Percentiles rank a stretch among this genome's conserved stretches.
These are phyloP conservation scores for Pseudocercospora musae DNA, from an alignment of 2,329 filamentous ascomycete genomes.

Conservation along the genomic window DNA sequence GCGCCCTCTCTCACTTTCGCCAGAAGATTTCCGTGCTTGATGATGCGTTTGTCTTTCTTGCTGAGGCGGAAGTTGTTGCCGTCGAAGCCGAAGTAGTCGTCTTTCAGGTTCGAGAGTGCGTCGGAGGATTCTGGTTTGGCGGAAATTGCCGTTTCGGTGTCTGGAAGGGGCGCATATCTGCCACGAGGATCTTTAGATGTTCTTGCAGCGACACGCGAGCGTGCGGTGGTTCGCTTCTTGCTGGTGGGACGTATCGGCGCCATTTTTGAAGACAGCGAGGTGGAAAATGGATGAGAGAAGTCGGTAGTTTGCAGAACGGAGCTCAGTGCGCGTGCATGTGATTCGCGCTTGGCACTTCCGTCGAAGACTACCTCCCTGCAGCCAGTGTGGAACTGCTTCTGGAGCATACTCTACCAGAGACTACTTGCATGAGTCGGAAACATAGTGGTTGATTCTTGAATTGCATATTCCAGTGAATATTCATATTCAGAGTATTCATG, in stretches of 20 bases:
- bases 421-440: no score
- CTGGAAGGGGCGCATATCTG: slow-evolving; percentile 24
- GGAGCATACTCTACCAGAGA: no score
- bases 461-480: no score
- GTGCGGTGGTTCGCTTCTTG: slow-evolving; percentile 10
- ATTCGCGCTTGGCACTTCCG: neutral
- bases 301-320: neutral
- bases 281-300: neutral
- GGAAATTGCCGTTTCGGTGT: neutral
- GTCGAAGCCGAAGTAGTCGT: slow-evolving; percentile 8
- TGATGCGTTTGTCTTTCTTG: slow-evolving; percentile 79
- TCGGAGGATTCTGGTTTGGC: slow-evolving; percentile 3
- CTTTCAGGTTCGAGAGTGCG: slow-evolving; percentile 8
- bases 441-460: no score
- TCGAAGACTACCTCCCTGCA: no score
- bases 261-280: slow-evolving; percentile 9
- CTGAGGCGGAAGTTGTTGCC: slow-evolving; percentile 49
- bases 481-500: no score
- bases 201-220: slow-evolving; percentile 16
- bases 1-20: slow-evolving; percentile 41
- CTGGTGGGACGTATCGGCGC: slow-evolving; percentile 16
- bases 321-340: neutral
- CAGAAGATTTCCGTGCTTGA: slow-evolving; percentile 78
- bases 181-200: slow-evolving; percentile 19
- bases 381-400: no score